A percentile compares a stretch with the other conserved stretches of the same genome.
phyloP scores from a whole-genome alignment of 257 asterid genomes.

The Gardenia jasminoides region DNA sequence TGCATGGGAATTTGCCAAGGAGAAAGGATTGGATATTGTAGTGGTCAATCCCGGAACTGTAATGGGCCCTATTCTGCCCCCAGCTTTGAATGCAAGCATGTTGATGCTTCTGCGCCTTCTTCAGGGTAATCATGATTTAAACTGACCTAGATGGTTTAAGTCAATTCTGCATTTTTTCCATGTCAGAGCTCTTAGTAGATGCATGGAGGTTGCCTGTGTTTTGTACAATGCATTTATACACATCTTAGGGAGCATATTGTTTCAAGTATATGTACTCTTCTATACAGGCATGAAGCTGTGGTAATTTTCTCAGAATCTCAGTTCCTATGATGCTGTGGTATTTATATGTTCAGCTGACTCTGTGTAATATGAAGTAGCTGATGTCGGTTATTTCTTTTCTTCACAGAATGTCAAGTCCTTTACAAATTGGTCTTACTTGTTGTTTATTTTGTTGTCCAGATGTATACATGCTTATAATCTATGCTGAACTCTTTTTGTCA shows the following conservation, averaged over 20 bases:
- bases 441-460: background rate
- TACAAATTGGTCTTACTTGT: background rate
- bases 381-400: background rate
- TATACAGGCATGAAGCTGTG: background rate
- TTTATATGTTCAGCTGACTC: background rate
- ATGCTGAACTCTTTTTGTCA: constrained; percentile 19
- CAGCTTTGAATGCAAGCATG: constrained; percentile 79
- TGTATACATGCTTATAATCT: background rate
- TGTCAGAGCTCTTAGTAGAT: background rate
- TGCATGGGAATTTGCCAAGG: constrained; percentile 90
- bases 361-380: background rate
- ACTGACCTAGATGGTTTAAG: background rate
- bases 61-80: constrained; percentile 78
- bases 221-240: background rate
- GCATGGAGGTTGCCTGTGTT: background rate
- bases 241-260: background rate
- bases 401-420: background rate
- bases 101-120: constrained; percentile 64
- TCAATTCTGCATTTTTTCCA: background rate
- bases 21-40: constrained; percentile 66
- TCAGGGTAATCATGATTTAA: constrained; percentile 51
- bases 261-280: background rate
- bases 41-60: constrained; percentile 89
- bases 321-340: background rate
- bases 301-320: background rate